Evolutionary conservation across 805 yeast species (phyloP).

Genomic region (Ogataea ramenticola): DNA sequence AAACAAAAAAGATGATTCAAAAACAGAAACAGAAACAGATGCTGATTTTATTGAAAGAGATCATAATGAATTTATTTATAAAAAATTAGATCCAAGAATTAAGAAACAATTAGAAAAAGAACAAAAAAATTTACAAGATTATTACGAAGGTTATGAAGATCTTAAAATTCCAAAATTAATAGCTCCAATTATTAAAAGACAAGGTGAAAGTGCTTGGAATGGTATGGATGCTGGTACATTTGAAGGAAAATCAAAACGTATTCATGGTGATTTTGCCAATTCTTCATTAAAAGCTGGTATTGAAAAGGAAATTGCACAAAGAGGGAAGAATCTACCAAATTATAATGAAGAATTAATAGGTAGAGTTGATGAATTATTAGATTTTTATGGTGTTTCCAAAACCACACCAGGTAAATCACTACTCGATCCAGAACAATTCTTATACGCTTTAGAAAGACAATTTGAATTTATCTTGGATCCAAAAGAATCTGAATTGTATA

Average conservation of each 20-base stretch:
- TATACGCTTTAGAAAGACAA: not conserved
- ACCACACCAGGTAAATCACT: no score
- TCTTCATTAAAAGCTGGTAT: slow-evolving; percentile 4
- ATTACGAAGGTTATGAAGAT: no score
- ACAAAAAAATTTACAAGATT: not conserved
- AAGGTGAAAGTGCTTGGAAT: not conserved
- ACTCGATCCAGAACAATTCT: not conserved
- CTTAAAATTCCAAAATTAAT: not conserved
- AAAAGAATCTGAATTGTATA: slow-evolving; percentile 14
- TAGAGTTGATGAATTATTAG: slow-evolving; percentile 1
- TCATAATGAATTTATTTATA: no score
- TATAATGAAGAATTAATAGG: slow-evolving; percentile 16
- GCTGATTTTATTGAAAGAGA: no score
- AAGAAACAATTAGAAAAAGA: not conserved
- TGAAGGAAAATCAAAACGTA: not conserved
- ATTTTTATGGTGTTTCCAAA: not conserved
- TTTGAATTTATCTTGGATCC: not conserved
- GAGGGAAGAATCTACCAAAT: slow-evolving; percentile 4
- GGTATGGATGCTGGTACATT: not conserved
- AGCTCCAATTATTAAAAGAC: not conserved
- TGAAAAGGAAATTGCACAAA: slow-evolving; percentile 14
- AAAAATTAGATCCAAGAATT: slow-evolving; percentile 6
- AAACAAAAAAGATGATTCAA: not conserved
- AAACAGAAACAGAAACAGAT: no score
- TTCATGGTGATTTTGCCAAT: slow-evolving; percentile 1